phyloP scores from a whole-genome alignment of 495 filamentous ascomycete species.

The Aspergillus mulundensis region DNA sequence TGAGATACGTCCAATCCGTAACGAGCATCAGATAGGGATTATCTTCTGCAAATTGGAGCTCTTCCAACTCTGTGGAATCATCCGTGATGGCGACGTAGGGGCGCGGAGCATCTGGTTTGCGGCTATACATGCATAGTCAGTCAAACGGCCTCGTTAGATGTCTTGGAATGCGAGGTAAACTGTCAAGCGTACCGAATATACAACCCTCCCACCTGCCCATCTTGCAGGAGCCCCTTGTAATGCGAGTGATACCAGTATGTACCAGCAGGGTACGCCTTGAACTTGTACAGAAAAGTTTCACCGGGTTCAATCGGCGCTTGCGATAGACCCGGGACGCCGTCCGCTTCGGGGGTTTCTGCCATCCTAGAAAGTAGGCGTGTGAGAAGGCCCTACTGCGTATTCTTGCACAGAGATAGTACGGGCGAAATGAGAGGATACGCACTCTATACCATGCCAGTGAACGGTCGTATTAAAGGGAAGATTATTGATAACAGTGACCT shows the following conservation, averaged over 20 bases:
- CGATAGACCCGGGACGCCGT: slow-evolving; percentile 49
- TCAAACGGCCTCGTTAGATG: background rate
- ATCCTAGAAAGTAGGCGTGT: background rate
- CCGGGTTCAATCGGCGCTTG: slow-evolving; percentile 45
- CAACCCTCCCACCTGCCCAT: slow-evolving; percentile 52
- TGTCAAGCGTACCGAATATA: slow-evolving; percentile 17
- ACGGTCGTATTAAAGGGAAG: slow-evolving; percentile 44
- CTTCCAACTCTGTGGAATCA: slow-evolving; percentile 25
- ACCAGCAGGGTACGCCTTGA: slow-evolving; percentile 45
- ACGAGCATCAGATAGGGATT: slow-evolving; percentile 38
- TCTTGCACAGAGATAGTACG: background rate
- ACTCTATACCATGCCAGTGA: slow-evolving; percentile 46
- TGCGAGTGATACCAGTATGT: slow-evolving; percentile 55
- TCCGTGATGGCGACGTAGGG: slow-evolving; percentile 41
- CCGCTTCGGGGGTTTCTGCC: slow-evolving; percentile 38
- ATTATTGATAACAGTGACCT: slow-evolving; percentile 42
- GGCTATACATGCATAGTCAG: slow-evolving; percentile 19
- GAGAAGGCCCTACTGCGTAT: background rate
- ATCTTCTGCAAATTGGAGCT: slow-evolving; percentile 38
- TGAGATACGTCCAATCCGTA: slow-evolving; percentile 52
- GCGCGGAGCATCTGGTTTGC: slow-evolving; percentile 22
- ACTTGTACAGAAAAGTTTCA: slow-evolving; percentile 42
- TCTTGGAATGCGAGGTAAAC: no score
- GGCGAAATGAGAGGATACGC: background rate
- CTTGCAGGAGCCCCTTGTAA: slow-evolving; percentile 39